phyloP scores from a whole-genome alignment of 2,329 filamentous ascomycete genomes.

The Fragosphaeria purpurea region DNA sequence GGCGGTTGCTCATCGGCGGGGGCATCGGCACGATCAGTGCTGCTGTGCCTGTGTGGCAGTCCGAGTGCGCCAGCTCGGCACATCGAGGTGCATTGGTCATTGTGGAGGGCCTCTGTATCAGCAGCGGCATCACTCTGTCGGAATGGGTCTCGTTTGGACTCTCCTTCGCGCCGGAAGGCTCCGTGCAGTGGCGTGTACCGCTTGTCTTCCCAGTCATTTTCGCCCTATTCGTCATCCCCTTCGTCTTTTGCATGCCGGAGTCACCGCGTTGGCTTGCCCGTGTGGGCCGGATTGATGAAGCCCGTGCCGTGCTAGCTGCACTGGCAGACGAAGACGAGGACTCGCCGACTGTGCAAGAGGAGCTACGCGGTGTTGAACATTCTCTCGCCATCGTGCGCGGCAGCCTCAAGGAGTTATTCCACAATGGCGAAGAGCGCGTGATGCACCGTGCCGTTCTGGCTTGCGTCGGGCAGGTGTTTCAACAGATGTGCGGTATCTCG shows the following conservation, averaged over 20 bases:
- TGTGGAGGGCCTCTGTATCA: conserved; percentile 15
- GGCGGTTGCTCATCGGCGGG: conserved; percentile 39
- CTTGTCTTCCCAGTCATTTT: conserved; percentile 37
- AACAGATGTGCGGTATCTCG: conserved; percentile 21
- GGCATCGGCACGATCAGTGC: conserved; percentile 35
- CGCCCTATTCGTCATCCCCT: conserved; percentile 18
- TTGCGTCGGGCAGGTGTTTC: conserved; percentile 7
- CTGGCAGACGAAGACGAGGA: conserved; percentile 9
- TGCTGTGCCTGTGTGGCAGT: conserved; percentile 28
- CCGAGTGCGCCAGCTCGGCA: conserved; percentile 14
- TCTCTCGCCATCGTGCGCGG: conserved; percentile 6
- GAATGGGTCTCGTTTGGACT: conserved; percentile 11
- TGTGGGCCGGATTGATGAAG: conserved; percentile 44
- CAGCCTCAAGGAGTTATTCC: conserved; percentile 23
- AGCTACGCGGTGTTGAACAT: conserved; percentile 19
- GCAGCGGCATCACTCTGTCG: conserved; percentile 8
- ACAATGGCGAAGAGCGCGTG: conserved; percentile 35
- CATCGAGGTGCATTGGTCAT: conserved; percentile 16
- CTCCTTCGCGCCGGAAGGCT: not conserved
- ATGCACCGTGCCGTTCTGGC: conserved; percentile 21
- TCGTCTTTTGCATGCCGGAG: conserved; percentile 44
- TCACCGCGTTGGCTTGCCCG: conserved; percentile 47
- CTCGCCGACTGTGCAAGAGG: conserved; percentile 44
- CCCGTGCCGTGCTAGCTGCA: conserved; percentile 14
- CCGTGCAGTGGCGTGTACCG: conserved; percentile 24